A percentile compares a stretch with the other conserved stretches of the same genome.
Evolutionary conservation across 805 yeast genomes (phyloP).

Genomic region (Candida chilensis): DNA sequence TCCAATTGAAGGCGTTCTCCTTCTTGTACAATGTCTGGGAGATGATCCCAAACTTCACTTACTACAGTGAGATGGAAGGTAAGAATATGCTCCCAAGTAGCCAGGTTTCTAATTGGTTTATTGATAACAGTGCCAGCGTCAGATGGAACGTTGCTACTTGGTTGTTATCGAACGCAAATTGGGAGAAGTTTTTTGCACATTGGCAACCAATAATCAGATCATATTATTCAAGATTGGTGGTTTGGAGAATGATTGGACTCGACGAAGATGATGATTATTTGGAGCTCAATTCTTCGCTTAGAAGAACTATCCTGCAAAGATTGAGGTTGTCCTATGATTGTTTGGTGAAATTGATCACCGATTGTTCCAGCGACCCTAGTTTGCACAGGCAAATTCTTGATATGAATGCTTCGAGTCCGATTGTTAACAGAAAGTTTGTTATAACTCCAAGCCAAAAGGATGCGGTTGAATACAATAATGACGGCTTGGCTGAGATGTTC

Average conservation of each 20-base stretch:
- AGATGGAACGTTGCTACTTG: constrained; percentile 43
- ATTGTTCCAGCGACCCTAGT: too few relatives aligned
- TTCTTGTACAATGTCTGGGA: constrained; percentile 72
- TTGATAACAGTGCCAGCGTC: constrained; percentile 24
- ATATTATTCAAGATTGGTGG: constrained; percentile 54
- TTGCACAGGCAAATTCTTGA: too few relatives aligned
- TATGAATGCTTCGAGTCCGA: constrained; percentile 22
- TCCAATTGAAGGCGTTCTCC: constrained; percentile 55
- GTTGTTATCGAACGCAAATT: constrained; percentile 39
- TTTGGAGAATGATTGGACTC: constrained; percentile 53
- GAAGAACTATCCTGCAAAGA: too few relatives aligned
- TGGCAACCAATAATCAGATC: constrained; percentile 75
- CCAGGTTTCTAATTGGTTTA: constrained; percentile 26
- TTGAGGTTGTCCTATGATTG: neutral
- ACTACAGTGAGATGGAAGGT: neutral
- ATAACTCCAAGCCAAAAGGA: constrained; percentile 24
- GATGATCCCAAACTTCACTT: constrained; percentile 34
- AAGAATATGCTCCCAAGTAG: constrained; percentile 2
- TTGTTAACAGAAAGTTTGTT: constrained; percentile 40
- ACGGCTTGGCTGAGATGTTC: constrained; percentile 4
- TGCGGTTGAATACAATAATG: constrained; percentile 6
- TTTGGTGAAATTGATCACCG: neutral
- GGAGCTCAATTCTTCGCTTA: too few relatives aligned
- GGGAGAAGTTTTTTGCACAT: constrained; percentile 58
- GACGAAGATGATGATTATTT: constrained; percentile 7